phyloP scores from a whole-genome alignment of 768 basidiomycete species.

The Heimioporus sp. region DNA sequence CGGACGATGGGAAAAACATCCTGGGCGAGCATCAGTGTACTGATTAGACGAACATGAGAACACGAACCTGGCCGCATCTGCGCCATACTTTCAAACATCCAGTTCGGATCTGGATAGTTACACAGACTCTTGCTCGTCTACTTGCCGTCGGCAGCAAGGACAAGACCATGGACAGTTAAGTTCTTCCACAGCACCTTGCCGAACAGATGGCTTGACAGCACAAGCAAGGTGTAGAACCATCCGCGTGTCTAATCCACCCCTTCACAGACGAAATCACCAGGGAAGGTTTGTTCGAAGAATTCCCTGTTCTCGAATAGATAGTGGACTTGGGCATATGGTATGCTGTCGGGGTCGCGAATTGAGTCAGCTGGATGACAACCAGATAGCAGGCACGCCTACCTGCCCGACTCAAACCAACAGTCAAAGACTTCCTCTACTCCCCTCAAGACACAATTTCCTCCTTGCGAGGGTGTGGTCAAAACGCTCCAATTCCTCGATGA shows the following conservation, averaged over 20 bases:
- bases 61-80: constrained; percentile 84
- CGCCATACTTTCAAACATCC: constrained; percentile 90
- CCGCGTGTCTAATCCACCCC: constrained; percentile 99
- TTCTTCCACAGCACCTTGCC: constrained; percentile 97
- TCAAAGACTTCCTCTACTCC: constrained; percentile 99
- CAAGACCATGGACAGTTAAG: constrained; percentile 92
- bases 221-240: constrained; percentile 99
- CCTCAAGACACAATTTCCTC: constrained; percentile 82
- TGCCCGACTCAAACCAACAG: constrained; percentile 99
- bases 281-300: constrained; percentile 79
- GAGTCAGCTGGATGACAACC: background rate
- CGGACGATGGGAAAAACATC: constrained; percentile 99
- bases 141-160: constrained; percentile 95
- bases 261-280: constrained; percentile 96
- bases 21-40: constrained; percentile 35
- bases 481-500: constrained; percentile 82
- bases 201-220: constrained; percentile 94
- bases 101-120: constrained; percentile 95
- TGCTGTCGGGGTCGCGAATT: constrained; percentile 45
- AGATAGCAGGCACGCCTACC: constrained; percentile 45
- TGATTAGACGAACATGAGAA: background rate
- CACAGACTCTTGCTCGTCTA: constrained; percentile 99
- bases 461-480: constrained; percentile 91
- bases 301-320: constrained; percentile 98
- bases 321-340: constrained; percentile 97